Conservation (phyloP, 106 monocot species). For the Cymbidium sinense region DNA sequence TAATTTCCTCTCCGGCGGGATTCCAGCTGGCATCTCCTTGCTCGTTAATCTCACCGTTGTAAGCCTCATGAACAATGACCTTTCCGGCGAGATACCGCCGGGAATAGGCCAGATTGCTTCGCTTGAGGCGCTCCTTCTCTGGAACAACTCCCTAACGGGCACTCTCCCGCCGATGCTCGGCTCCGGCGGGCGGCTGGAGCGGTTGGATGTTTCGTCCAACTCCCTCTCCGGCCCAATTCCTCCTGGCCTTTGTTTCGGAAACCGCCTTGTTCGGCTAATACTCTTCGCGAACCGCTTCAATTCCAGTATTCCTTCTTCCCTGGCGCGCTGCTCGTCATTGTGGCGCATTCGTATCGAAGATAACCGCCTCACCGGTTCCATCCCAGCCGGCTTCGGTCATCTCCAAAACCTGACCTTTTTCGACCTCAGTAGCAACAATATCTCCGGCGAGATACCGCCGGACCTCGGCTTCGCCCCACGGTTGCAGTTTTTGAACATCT, state of each 20-base stretch:
- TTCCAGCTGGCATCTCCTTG: slow-evolving; percentile 38
- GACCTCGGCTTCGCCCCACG: slow-evolving; percentile 43
- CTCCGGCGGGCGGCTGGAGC: slow-evolving; percentile 39
- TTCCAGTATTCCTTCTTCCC: slow-evolving; percentile 42
- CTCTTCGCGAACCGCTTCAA: slow-evolving; percentile 83
- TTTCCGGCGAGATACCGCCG: slow-evolving; percentile 61
- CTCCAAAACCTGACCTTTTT: slow-evolving; percentile 75
- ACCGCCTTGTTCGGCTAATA: slow-evolving; percentile 70
- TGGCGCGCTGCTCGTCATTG: slow-evolving; percentile 58
- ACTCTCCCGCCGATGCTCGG: slow-evolving; percentile 59
- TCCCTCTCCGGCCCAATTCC: slow-evolving; percentile 65
- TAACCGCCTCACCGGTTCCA: slow-evolving; percentile 55
- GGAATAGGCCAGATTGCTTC: slow-evolving; percentile 50
- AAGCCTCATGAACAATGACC: slow-evolving; percentile 75
- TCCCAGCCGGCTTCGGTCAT: slow-evolving; percentile 67
- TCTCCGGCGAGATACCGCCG: slow-evolving; percentile 52
- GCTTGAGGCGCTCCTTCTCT: slow-evolving; percentile 61
- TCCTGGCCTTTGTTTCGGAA: slow-evolving; percentile 47
- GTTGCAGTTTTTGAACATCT: slow-evolving; percentile 68
- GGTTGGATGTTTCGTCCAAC: slow-evolving; percentile 90
- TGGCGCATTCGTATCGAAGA: slow-evolving; percentile 69
- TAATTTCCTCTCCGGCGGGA: slow-evolving; percentile 52
- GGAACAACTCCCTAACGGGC: slow-evolving; percentile 92
- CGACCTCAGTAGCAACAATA: slow-evolving; percentile 73
- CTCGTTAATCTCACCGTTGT: slow-evolving; percentile 60